Evolutionary conservation across 345 rosid genomes (phyloP).

Genomic region (Eucalyptus curtisii): DNA sequence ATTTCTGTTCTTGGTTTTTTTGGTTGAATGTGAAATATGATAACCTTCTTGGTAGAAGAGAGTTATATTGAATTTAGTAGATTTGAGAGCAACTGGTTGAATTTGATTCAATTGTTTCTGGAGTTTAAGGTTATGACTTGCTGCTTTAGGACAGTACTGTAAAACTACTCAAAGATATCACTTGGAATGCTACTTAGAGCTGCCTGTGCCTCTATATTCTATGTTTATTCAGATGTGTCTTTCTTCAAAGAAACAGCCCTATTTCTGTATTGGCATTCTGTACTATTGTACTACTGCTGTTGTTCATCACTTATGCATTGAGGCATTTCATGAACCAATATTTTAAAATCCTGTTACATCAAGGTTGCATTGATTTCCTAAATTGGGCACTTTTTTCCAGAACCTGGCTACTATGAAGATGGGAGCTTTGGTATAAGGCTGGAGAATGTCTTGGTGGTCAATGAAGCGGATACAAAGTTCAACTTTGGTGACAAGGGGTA

Average conservation of each 20-base stretch:
- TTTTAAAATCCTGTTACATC: neutral
- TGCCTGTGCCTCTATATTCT: neutral
- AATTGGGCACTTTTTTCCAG: conserved; percentile 20
- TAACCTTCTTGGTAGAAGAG: neutral
- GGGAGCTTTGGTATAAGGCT: conserved; percentile 89
- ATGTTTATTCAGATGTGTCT: neutral
- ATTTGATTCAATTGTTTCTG: neutral
- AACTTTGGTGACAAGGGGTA: conserved; percentile 93
- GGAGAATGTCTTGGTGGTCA: conserved; percentile 86
- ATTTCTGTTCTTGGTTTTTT: neutral
- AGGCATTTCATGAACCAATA: neutral
- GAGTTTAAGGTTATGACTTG: neutral
- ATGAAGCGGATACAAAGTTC: conserved; percentile 62
- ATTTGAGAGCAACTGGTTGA: neutral
- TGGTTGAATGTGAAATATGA: neutral
- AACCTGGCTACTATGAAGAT: conserved; percentile 94
- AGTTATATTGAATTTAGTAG: neutral
- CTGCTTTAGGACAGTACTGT: neutral
- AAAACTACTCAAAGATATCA: neutral
- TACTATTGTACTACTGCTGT: neutral
- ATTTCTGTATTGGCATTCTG: neutral
- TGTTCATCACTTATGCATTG: neutral
- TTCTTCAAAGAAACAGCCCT: neutral
- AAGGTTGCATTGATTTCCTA: neutral
- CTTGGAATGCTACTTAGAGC: neutral